These are phyloP conservation scores for Fraxinus ornus DNA, from an alignment of 305 asterid species.

Conservation along the genomic window DNA sequence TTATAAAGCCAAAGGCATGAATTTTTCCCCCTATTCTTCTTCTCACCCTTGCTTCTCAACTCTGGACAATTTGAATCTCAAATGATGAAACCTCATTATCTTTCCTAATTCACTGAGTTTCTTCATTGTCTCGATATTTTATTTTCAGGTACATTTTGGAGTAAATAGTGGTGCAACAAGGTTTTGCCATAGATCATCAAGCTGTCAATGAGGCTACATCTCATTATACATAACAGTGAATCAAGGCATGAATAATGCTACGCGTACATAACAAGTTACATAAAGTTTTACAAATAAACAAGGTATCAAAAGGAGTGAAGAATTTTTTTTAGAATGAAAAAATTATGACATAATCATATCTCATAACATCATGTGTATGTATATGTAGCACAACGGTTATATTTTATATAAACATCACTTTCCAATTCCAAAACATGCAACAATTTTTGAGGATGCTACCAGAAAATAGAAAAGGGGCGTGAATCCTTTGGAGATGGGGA, in stretches of 20 bases:
- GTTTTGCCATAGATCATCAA: slow-evolving; percentile 81
- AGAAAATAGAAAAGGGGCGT: neutral
- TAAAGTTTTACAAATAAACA: too few relatives aligned
- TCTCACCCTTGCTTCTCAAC: neutral
- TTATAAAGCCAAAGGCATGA: neutral
- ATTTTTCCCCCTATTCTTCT: neutral
- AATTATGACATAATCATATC: neutral
- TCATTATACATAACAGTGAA: neutral
- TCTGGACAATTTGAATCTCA: neutral
- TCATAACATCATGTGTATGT: neutral
- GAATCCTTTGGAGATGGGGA: neutral
- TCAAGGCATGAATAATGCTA: neutral
- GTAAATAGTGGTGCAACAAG: slow-evolving; percentile 90
- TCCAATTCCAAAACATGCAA: neutral
- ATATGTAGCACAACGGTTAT: neutral
- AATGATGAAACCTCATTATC: neutral
- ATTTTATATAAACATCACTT: neutral
- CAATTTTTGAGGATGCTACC: too few relatives aligned
- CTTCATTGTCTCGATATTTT: slow-evolving; percentile 21
- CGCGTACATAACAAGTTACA: too few relatives aligned
- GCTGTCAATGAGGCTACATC: slow-evolving; percentile 94
- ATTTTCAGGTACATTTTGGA: slow-evolving; percentile 84
- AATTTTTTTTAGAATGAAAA: neutral
- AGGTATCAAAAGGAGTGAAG: neutral
- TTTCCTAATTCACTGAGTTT: neutral